phyloP scores from a whole-genome alignment of 495 filamentous ascomycete species.

The Patellaria atrata region DNA sequence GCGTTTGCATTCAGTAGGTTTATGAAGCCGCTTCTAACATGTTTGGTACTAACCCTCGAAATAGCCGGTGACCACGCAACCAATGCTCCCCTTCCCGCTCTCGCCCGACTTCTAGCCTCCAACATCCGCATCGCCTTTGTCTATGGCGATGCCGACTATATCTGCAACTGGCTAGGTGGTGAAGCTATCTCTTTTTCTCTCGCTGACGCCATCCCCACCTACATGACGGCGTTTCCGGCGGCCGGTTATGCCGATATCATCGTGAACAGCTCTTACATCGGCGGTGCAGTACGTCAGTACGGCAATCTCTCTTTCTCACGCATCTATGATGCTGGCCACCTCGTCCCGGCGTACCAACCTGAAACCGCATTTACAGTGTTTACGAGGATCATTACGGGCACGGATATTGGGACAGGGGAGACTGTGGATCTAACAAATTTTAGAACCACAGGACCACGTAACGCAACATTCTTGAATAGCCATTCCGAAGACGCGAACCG shows the following conservation, averaged over 20 bases:
- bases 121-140: slow-evolving; percentile 25
- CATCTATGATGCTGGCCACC: slow-evolving; percentile 29
- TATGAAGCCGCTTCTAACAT: background rate
- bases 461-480: slow-evolving; percentile 33
- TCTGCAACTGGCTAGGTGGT: slow-evolving; percentile 30
- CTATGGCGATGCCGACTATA: slow-evolving; percentile 27
- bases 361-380: slow-evolving; percentile 30
- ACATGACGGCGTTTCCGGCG: slow-evolving; percentile 37
- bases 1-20: slow-evolving; percentile 15
- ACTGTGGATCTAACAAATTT: slow-evolving; percentile 35
- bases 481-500: slow-evolving; percentile 16
- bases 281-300: slow-evolving; percentile 27
- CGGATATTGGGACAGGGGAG: slow-evolving; percentile 31
- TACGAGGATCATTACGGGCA: slow-evolving; percentile 24
- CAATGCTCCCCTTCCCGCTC: slow-evolving; percentile 18
- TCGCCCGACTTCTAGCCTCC: slow-evolving; percentile 20
- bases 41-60: slow-evolving; percentile 10
- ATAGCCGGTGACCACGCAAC: slow-evolving; percentile 23
- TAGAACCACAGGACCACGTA: slow-evolving; percentile 37
- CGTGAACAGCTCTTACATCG: slow-evolving; percentile 30
- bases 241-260: slow-evolving; percentile 38
- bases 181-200: slow-evolving; percentile 25
- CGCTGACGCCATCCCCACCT: slow-evolving; percentile 22
- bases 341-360: slow-evolving; percentile 29
- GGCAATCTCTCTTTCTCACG: slow-evolving; percentile 30